Evolutionary conservation across 2,329 filamentous ascomycete species (phyloP), one percentile per base, ranked within the genome.

Genomic region (Trichoderma brevicompactum): DNA sequence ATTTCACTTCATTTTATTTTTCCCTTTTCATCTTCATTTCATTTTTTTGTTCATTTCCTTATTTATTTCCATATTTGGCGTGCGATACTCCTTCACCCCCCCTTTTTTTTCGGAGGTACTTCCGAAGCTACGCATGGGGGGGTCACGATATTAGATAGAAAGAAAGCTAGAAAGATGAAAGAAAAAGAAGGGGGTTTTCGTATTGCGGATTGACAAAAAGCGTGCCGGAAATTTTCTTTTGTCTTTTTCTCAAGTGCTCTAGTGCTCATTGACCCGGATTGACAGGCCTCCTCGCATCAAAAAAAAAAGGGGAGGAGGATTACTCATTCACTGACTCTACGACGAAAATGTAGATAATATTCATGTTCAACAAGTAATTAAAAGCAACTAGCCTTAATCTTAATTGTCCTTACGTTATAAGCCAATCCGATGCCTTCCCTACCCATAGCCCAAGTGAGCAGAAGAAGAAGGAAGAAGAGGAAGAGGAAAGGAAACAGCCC

Each of bases 331-430:
- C 52, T 55, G 4, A 5, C 36, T n/a, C 44, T 38, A 62, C 7
- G 38, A 52, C 62, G 62, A 50, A 58, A 40, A 32, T 44, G 44
- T 52, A 43, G n/a, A 58, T 50, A 64, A 64, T 41, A 41, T 36
- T 56, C 53, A 50, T 28, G 23, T 28, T 28, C 23, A 28, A 2
- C 23, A 28, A 38, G 41, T 19, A 53, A 34, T 65, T 36, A 23
- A 38, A 44, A 53, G 28, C 5, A n/a, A 23, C 12, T 12, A n/a
- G 23, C 34, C 50, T 54, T 34, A 17, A 9, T 46, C 34, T 28
- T 17, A 44, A 17, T 44, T 44, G n/a, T n/a, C 5, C 8, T 12
- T 23, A 28, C 7, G 9, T 34, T 9, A 8, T 58, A 17, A 58
- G 15, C 44, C 56, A 60, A 50, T 50, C 56, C 23, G 36, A 52